Evolutionary conservation across 805 yeast genomes (phyloP), one percentile per base, ranked within the genome.

Genomic region (Schwanniomyces sp.): DNA sequence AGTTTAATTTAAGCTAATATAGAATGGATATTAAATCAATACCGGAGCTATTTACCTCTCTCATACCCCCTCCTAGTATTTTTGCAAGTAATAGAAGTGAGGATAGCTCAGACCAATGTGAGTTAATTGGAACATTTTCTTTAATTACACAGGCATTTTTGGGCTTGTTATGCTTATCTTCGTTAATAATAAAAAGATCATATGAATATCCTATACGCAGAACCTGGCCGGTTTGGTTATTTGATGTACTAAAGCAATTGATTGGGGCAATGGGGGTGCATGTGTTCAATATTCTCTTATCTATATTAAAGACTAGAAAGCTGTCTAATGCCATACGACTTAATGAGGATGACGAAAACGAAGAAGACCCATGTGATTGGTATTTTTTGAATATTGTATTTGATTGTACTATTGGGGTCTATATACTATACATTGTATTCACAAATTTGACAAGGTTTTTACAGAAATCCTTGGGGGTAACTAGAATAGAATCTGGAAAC

Each of bases 371-470:
- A 7, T 94, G 98, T 66, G 92, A 89, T 56, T 94, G 97, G 94
- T 92, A 94, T 70, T 92, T 92, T 61, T 72, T 94, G 46, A 92
- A 88, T 58, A 79, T 92, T 34, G 75, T 92, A 26, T 80, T 92
- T 61, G 99, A 92, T 64, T 91, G 98, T 37, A 92, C 99, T 0
- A 77, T 91, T 6, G 99, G 99, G 0, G 92, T 92, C 2, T 95
- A 95, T 6, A 79, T 92, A 2, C 73, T 91, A 26, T 78, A 78
- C 49, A 51, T 73, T 2, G 71, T 84, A 1, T 85, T 84, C 61
- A 67, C 64, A 12, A 45, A 73, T 2, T 79, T 80, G 17, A 72
- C 70, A 52, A 59, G 58, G 28, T 55, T 76, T 2, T 75, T 80
- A 18, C 67, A 79, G n/a, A 48, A 67, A 34, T 79, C 79, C 43